Base-by-base conservation (phyloP, 495 filamentous ascomycete genomes). In the Hypoxylon fragiforme region DNA sequence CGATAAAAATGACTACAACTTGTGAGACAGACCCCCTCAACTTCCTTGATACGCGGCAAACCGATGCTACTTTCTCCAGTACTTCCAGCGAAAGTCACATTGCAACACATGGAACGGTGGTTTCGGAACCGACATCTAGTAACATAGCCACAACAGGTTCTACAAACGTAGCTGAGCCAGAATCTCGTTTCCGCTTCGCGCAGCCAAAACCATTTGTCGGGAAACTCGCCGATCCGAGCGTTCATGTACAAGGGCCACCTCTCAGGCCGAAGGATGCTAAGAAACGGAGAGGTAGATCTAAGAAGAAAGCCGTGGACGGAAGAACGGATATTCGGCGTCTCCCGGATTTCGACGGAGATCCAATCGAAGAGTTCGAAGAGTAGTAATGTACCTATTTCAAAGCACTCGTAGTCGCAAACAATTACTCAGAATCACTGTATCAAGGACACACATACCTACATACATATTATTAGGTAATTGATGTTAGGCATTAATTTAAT, bases 351-450 rank as follows among this genome's bases (percentile, higher is more conserved):
- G 65, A 63, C 18, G 67, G 63, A 15, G 74, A 77, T 54, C 73
- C 73, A 6, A 76, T 76, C 24, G 73, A 77, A 52, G 74, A 77
- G 3, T 64, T 74, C 45, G 67, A 70, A 43, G 69, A 72, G 0
- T 47, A 66, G 13, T 63, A 13, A 45, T 37, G 19, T 22, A 37
- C 30, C 2, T 31, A n/a, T n/a, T n/a, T n/a, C n/a, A n/a, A n/a
- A n/a, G n/a, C n/a, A n/a, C n/a, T n/a, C n/a, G n/a, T n/a, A n/a
- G n/a, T n/a, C n/a, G n/a, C n/a, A n/a, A n/a, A n/a, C n/a, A n/a
- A n/a, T n/a, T n/a, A n/a, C n/a, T n/a, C n/a, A n/a, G n/a, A n/a
- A n/a, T n/a, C n/a, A n/a, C n/a, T n/a, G n/a, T n/a, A n/a, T n/a
- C n/a, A n/a, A n/a, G n/a, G n/a, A n/a, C n/a, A n/a, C n/a, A n/a